Base-by-base conservation (phyloP, 148 eudicot species). In the Pharnaceum exiguum region DNA sequence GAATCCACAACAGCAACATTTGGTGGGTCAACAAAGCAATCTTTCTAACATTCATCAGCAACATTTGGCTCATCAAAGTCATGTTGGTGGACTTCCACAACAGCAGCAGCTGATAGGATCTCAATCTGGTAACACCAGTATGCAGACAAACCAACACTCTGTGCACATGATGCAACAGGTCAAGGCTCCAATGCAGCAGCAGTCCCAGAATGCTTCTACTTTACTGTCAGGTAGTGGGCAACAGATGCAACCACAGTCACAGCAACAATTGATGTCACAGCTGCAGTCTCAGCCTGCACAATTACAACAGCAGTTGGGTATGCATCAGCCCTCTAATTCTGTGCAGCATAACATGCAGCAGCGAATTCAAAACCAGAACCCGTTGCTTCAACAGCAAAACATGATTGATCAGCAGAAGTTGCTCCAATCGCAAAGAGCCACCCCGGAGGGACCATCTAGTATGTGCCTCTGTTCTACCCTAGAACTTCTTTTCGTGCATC, bases 371-470 rank as follows among this genome's bases (percentile, higher is more conserved):
- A 51, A 79, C 59, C 66, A 89, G 38, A 84, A 75, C 55, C 68
- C 85, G 38, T 65, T 86, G 69, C 88, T 82, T 71, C 96, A 81
- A 62, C 82, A 84, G 32, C 97, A 77, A 60, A 82, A 73, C 71
- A 42, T 78, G 47, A 68, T 72, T 56, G 98, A 93, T 73, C 98
- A 79, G 60, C 98, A 85, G 71, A 88, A 80, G 67, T 58, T 85
- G 43, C 74, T 77, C 64, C 98, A 81, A 62, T 58, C 90, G 24
- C 95, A 81, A 70, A 81, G 96, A 71, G 74, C 71, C 37, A 74
- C 77, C 55, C 67, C 79, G 16, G 98, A 93, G 47, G 90, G 76
- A 13, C 78, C 98, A 66, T 74, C 90, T 26, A 74, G 98, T 93
- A 81, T 70, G 90, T 74, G 23, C 39, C 66, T 70, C 28, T 15